A percentile compares a stretch with the other conserved stretches of the same genome.
These are phyloP conservation scores for Pythium phragmitis DNA, from an alignment of 352 stramenopile species.

Conservation along the genomic window DNA sequence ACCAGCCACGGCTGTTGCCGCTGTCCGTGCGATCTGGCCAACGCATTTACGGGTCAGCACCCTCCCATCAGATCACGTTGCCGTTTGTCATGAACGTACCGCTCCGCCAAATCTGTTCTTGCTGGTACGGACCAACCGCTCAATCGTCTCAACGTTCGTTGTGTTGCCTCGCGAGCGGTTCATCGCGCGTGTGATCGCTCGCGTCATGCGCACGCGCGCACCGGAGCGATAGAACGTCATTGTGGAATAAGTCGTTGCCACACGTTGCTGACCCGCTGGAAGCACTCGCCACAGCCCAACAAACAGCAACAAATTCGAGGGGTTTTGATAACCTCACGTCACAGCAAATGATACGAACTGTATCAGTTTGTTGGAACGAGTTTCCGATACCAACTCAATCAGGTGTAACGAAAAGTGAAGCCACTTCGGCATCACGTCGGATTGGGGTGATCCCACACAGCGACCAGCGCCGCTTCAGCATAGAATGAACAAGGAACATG, in stretches of 20 bases:
- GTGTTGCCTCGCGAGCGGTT: conserved; percentile 51
- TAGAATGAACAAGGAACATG: conserved; percentile 10
- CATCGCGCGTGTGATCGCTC: conserved; percentile 60
- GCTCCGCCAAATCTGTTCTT: conserved; percentile 66
- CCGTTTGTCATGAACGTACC: conserved; percentile 32
- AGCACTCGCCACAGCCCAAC: conserved; percentile 13
- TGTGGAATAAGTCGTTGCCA: conserved; percentile 15
- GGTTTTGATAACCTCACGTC: conserved; percentile 14
- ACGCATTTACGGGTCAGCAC: not conserved
- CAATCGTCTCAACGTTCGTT: conserved; percentile 43
- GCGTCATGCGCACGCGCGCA: conserved; percentile 59
- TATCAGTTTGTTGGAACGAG: conserved; percentile 2
- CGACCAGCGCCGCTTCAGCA: not conserved
- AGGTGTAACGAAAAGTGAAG: conserved; percentile 18
- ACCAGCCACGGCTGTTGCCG: conserved; percentile 44
- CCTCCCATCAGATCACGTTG: no score
- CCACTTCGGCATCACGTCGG: conserved; percentile 30
- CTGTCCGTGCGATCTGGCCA: conserved; percentile 45
- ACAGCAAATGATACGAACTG: not conserved
- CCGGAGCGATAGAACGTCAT: conserved; percentile 75
- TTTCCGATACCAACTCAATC: conserved; percentile 10
- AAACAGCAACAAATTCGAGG: conserved; percentile 22
- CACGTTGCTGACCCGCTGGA: conserved; percentile 15
- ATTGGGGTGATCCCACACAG: not conserved
- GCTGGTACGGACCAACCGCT: conserved; percentile 60